Evolutionary conservation across 768 basidiomycete species (phyloP).

Genomic region (Boletus barrowsii): DNA sequence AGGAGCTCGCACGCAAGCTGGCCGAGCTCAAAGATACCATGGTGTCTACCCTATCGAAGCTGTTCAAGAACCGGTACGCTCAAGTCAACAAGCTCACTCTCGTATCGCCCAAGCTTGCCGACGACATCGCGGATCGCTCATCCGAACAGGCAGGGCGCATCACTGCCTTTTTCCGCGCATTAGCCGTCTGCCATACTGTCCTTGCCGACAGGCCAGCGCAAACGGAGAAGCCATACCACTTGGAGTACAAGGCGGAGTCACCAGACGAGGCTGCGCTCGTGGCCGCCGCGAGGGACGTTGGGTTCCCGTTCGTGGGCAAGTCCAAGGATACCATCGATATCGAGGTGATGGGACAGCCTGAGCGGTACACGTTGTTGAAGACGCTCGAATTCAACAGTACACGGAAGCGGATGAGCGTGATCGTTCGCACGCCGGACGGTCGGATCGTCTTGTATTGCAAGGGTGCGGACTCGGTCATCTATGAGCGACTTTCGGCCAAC

Average conservation of each 20-base stretch:
- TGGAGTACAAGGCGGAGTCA: conserved; percentile 95
- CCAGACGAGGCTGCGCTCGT: conserved; percentile 96
- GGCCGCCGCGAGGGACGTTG: conserved; percentile 85
- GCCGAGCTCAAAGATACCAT: conserved; percentile 67
- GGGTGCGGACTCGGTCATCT: conserved; percentile 96
- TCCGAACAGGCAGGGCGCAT: conserved; percentile 62
- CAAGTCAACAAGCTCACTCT: conserved; percentile 82
- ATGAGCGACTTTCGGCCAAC: conserved; percentile 73
- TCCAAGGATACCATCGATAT: conserved; percentile 77
- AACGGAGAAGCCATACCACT: conserved; percentile 50
- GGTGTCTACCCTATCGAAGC: conserved; percentile 67
- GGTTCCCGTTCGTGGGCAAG: conserved; percentile 85
- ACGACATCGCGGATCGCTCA: conserved; percentile 64
- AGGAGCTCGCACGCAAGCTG: conserved; percentile 69
- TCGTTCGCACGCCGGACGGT: conserved; percentile 84
- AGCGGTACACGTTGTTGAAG: conserved; percentile 76
- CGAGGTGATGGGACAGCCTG: conserved; percentile 86
- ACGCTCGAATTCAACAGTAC: conserved; percentile 92
- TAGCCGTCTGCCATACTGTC: conserved; percentile 93
- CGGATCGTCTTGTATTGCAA: conserved; percentile 85
- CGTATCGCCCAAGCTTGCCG: conserved; percentile 80
- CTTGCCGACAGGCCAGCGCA: conserved; percentile 75
- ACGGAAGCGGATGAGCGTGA: conserved; percentile 92
- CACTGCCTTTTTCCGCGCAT: conserved; percentile 87
- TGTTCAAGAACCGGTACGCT: conserved; percentile 86